Percentiles rank a stretch among this genome's conserved stretches.
Conservation (phyloP, 2,329 filamentous ascomycete genomes). For the Cryphonectria naterciae region DNA sequence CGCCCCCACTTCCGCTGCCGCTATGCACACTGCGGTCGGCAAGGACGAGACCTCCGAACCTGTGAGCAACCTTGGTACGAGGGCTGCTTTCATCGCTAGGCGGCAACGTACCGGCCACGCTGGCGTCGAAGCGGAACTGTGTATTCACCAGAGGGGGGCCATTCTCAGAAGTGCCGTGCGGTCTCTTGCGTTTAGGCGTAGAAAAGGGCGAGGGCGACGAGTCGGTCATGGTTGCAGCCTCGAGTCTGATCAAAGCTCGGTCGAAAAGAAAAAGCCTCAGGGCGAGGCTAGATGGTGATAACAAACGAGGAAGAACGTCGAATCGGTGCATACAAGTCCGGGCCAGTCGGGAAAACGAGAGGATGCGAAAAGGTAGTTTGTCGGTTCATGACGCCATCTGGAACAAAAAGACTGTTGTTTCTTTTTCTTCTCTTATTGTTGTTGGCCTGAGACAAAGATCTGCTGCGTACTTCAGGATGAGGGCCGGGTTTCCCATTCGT, state of each 20-base stretch:
- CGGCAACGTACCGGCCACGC: slow-evolving; percentile 32
- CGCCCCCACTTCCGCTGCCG: slow-evolving; percentile 46
- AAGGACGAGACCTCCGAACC: slow-evolving; percentile 56
- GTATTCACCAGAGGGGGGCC: slow-evolving; percentile 12
- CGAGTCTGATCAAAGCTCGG: not conserved
- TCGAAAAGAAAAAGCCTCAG: not conserved
- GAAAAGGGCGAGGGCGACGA: slow-evolving; percentile 31
- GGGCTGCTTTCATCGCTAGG: slow-evolving; percentile 58
- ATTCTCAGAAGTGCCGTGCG: slow-evolving; percentile 31
- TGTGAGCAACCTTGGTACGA: slow-evolving; percentile 55
- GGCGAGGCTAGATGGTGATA: not conserved
- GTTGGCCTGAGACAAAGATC: not conserved
- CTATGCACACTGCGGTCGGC: slow-evolving; percentile 30
- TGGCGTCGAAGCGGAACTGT: slow-evolving; percentile 52
- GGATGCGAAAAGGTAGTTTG: not conserved
- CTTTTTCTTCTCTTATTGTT: too few species aligned
- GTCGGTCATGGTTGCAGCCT: slow-evolving; percentile 19
- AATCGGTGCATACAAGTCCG: not conserved
- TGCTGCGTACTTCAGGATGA: not conserved
- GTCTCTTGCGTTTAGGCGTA: slow-evolving; percentile 39
- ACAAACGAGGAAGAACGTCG: not conserved
- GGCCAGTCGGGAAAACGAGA: not conserved
- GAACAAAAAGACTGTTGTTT: not conserved
- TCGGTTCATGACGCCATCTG: slow-evolving; percentile 2
- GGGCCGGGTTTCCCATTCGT: not conserved